These are phyloP conservation scores for Tricladium varicosporioides DNA, from an alignment of 2,329 filamentous ascomycete species.

Conservation along the genomic window DNA sequence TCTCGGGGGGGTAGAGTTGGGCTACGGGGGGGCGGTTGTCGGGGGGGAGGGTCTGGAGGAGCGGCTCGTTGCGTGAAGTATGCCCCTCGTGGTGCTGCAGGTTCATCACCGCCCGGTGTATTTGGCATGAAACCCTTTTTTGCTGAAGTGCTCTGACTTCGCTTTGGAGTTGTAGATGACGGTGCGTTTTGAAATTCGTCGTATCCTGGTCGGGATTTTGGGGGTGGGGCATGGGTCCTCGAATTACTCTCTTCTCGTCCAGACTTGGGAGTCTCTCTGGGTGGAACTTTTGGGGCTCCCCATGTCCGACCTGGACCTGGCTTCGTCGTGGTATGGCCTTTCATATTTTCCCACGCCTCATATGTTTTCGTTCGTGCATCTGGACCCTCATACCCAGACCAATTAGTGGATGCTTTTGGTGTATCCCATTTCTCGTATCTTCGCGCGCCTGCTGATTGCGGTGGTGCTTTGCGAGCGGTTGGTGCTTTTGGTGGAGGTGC, in stretches of 20 bases:
- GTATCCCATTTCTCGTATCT: constrained; percentile 32
- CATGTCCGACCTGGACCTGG: constrained; percentile 16
- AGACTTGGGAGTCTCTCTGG: constrained; percentile 25
- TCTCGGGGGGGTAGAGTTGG: constrained; percentile 3
- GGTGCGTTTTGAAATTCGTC: constrained; percentile 22
- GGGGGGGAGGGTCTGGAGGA: constrained; percentile 26
- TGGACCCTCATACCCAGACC: constrained; percentile 29
- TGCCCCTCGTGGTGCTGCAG: constrained; percentile 29
- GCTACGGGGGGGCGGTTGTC: constrained; percentile 11
- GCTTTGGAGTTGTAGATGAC: constrained; percentile 11
- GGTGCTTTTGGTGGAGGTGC: constrained; percentile 32
- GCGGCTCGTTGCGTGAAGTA: constrained; percentile 31
- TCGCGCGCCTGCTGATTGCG: constrained; percentile 31
- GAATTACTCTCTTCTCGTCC: constrained; percentile 25
- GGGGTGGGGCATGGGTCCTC: constrained; percentile 15
- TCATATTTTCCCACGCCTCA: constrained; percentile 34
- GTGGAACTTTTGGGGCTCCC: constrained; percentile 22
- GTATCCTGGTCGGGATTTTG: constrained; percentile 20
- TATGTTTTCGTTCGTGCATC: constrained; percentile 31
- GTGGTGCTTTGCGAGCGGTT: constrained; percentile 24
- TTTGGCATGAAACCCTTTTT: constrained; percentile 34
- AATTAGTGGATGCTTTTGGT: constrained; percentile 27
- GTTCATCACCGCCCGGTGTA: constrained; percentile 33
- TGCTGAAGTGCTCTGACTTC: constrained; percentile 25
- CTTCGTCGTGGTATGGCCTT: constrained; percentile 14